Base-by-base conservation (phyloP, 371 early-diverging fungal genomes). In the Syncephalis plumigaleata region DNA sequence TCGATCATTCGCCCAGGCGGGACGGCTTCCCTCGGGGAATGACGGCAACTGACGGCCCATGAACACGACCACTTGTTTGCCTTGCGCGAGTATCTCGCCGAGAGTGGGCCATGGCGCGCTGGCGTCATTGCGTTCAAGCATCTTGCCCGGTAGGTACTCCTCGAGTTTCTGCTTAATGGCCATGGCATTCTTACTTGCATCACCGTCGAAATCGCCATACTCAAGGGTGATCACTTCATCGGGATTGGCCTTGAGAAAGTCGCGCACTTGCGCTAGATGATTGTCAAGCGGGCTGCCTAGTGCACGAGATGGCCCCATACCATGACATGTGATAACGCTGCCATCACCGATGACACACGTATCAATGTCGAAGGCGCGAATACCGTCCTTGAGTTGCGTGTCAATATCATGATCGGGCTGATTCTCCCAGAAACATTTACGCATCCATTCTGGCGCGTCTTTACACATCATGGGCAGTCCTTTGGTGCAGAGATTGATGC, bases 381-480 rank as follows among this genome's bases (percentile, higher is more conserved):
- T 46, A 60, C 64, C 64, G 46, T 60, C 64, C 0, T 25, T 27
- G 17, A 64, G 43, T 37, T 64, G 64, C 20, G 51, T 55, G 3
- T 46, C 9, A 23, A 64, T 47, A 8, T 47, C 36, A 25, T 61
- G 56, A 15, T 46, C 53, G 15, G 58, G 56, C 39, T 64, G 58
- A 45, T 64, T 64, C 42, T 64, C 64, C 64, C 64, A 64, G 3
- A 64, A 50, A 39, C 64, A 64, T 9, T 24, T 27, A 7, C 60
- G n/a, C 9, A 54, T 44, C 56, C 53, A 53, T 9, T 48, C 48
- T 0, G 64, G 64, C 8, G 58, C 39, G 3, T 53, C 42, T 11
- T 31, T 31, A 11, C 31, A 31, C 31, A 31, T 31, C 4, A 11
- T 31, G 31, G 31, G 31, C 7, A 31, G 31, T 31, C 31, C 31